A percentile compares a stretch with the other conserved stretches of the same genome.
Conservation (phyloP, 805 yeast species). For the Nadsonia fulvescens region DNA sequence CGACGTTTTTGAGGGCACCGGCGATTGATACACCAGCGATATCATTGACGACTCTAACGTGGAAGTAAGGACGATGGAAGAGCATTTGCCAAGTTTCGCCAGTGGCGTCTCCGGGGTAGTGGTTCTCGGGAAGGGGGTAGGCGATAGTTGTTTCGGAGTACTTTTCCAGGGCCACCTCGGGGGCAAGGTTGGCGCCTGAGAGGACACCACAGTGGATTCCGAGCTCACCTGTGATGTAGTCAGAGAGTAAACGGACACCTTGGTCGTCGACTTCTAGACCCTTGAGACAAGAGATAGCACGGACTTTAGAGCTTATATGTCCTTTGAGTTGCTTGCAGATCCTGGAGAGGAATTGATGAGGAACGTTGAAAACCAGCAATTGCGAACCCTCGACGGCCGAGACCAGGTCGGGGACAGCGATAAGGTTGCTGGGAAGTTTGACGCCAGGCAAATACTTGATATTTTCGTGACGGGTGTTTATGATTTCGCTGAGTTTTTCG, state of each 20-base stretch:
- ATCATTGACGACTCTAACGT: slow-evolving; percentile 79
- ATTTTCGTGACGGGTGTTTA: slow-evolving; percentile 80
- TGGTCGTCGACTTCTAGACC: slow-evolving; percentile 78
- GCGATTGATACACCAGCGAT: slow-evolving; percentile 93
- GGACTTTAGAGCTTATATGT: slow-evolving; percentile 43
- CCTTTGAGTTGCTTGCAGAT: slow-evolving; percentile 66
- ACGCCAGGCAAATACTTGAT: slow-evolving; percentile 88
- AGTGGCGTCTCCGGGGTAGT: slow-evolving; percentile 56
- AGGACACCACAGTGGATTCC: slow-evolving; percentile 90
- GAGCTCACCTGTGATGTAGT: slow-evolving; percentile 58
- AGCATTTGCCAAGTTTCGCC: slow-evolving; percentile 52
- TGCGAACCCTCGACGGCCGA: slow-evolving; percentile 70
- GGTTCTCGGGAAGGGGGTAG: slow-evolving; percentile 57
- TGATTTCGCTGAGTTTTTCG: slow-evolving; percentile 69
- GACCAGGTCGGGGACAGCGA: slow-evolving; percentile 72
- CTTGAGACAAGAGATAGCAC: slow-evolving; percentile 91
- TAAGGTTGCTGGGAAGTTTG: slow-evolving; percentile 65
- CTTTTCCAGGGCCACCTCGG: slow-evolving; percentile 86
- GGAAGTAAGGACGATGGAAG: slow-evolving; percentile 97
- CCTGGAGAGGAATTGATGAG: slow-evolving; percentile 83
- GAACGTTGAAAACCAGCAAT: slow-evolving; percentile 80
- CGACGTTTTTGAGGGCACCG: slow-evolving; percentile 92
- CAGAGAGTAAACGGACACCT: slow-evolving; percentile 72
- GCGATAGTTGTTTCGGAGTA: slow-evolving; percentile 98
- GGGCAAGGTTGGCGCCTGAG: slow-evolving; percentile 93